These are phyloP conservation scores for Parmelia sp. DNA, from an alignment of 495 filamentous ascomycete genomes.

Conservation along the genomic window DNA sequence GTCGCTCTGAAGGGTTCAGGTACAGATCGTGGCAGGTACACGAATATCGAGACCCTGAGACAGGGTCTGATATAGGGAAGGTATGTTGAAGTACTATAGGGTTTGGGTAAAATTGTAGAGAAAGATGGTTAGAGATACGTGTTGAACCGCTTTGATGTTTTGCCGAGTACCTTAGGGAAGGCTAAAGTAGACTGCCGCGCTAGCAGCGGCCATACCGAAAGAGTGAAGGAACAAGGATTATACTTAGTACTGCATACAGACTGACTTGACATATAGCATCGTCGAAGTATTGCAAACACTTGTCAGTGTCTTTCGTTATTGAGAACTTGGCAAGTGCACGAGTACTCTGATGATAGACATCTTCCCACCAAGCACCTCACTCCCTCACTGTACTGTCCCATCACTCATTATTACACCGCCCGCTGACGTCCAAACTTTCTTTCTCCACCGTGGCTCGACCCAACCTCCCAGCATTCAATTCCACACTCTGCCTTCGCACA, in stretches of 20 bases:
- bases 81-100: neutral
- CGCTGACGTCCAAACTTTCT: neutral
- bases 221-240: neutral
- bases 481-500: neutral
- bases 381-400: neutral
- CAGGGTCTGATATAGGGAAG: too few relatives aligned
- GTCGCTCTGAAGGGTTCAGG: too few relatives aligned
- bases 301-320: neutral
- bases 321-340: neutral
- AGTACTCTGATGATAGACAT: neutral
- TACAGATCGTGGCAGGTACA: neutral
- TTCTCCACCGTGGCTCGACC: neutral
- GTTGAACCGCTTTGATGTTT: too few relatives aligned
- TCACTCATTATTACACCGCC: neutral
- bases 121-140: too few relatives aligned
- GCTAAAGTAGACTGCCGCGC: too few relatives aligned
- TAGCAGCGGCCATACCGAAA: too few relatives aligned
- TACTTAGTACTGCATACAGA: too few relatives aligned
- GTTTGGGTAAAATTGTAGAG: neutral
- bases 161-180: too few relatives aligned
- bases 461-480: neutral
- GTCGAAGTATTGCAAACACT: neutral
- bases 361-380: neutral
- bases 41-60: neutral
- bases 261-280: too few relatives aligned